Conservation (phyloP, 768 basidiomycete genomes). For the Boletus insuetus region DNA sequence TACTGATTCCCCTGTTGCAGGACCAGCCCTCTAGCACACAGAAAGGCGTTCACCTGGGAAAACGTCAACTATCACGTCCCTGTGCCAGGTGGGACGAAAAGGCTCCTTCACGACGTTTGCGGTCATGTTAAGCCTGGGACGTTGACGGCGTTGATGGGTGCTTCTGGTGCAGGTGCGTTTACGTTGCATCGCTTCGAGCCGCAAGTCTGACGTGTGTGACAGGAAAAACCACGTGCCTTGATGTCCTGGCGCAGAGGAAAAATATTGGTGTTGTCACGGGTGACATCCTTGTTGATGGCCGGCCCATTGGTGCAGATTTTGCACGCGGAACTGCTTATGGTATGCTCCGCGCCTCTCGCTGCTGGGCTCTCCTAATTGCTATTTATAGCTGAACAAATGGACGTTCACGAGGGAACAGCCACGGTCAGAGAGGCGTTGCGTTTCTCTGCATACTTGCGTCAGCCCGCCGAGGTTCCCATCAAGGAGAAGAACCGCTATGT, state of each 20-base stretch:
- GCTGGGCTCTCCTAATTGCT: slow-evolving; percentile 22
- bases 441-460: slow-evolving; percentile 82
- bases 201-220: slow-evolving; percentile 15
- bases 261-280: slow-evolving; percentile 67
- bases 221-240: slow-evolving; percentile 76
- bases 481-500: slow-evolving; percentile 79
- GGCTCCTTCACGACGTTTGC: slow-evolving; percentile 70
- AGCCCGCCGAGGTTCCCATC: slow-evolving; percentile 61
- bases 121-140: slow-evolving; percentile 86
- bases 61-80: slow-evolving; percentile 75
- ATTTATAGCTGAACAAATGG: slow-evolving; percentile 72
- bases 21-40: neutral
- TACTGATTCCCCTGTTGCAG: slow-evolving; percentile 7
- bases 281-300: slow-evolving; percentile 63
- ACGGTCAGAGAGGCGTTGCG: slow-evolving; percentile 84
- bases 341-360: slow-evolving; percentile 29
- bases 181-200: slow-evolving; percentile 5
- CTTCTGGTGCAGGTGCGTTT: slow-evolving; percentile 65
- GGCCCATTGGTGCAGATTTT: slow-evolving; percentile 57
- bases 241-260: slow-evolving; percentile 71
- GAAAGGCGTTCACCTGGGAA: slow-evolving; percentile 76
- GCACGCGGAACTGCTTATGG: slow-evolving; percentile 77
- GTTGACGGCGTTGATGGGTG: slow-evolving; percentile 88
- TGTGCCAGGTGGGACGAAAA: slow-evolving; percentile 53
- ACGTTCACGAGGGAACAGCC: slow-evolving; percentile 78